Base-by-base conservation (phyloP, 2,329 filamentous ascomycete species). In the Claviceps capensis region DNA sequence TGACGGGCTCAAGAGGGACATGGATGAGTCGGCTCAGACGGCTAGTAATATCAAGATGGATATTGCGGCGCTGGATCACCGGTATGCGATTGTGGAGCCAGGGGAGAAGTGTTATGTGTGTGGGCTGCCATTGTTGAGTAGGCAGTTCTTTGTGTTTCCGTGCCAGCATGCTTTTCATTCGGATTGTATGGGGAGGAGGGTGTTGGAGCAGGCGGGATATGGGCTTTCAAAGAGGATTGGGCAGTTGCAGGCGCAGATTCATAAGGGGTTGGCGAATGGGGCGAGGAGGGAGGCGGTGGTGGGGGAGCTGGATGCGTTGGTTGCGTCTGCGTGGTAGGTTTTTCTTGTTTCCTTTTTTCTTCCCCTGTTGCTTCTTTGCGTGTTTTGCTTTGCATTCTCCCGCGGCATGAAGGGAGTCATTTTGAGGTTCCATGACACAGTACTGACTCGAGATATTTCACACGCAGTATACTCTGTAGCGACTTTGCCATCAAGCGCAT, bases 161-260 rank as follows among this genome's bases (percentile, higher is more conserved):
- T 98, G 93, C 67, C 93, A 98, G 72, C 93, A 98, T 68, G 87
- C 90, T 3, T 98, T 98, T 63, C 93, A 98, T 67, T 91, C 87
- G 43, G 93, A 98, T 65, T 98, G 93, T 65, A 70, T 98, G 48
- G 91, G 88, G 0, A 83, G 81, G 61, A 86, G 85, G 63, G 88
- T 97, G 1, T 76, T 96, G 50, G 86, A 91, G 65, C 83, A 88
- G 57, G 83, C 85, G 1, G 88, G 88, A 0, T 73, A 83, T 49
- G 84, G 81, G 17, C 87, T 85, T 68, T 82, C 84, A 16, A 83
- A 83, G 65, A 77, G 86, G 58, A 96, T 98, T 59, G 79, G 81
- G 54, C 89, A 96, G 67, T 72, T 95, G 58, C 90, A 97, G 71
- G 76, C 80, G 51, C 84, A 90, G 65, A 85, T 97, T 57, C 85